A percentile compares a stretch with the other conserved stretches of the same genome.
Conservation (phyloP, 192 early-diverging fungal species). For the Dissophora globulifera region DNA sequence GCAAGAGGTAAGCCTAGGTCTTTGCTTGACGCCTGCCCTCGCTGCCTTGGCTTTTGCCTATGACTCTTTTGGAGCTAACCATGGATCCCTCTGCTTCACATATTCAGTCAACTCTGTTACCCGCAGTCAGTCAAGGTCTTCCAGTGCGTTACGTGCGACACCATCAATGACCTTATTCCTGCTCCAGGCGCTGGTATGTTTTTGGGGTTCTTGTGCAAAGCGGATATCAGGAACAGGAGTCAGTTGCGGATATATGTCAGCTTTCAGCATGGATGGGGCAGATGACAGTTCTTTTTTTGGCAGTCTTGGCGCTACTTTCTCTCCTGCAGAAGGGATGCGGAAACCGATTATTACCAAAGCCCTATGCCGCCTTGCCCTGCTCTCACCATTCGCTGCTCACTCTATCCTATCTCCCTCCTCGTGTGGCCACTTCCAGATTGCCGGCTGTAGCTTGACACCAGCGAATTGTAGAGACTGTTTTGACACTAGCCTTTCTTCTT, state of each 20-base stretch:
- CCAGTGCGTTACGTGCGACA: slow-evolving; percentile 92
- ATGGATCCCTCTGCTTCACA: background rate
- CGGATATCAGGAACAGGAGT: background rate
- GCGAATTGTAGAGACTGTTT: too few relatives aligned
- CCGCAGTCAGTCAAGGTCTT: slow-evolving; percentile 80
- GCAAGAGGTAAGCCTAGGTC: slow-evolving; percentile 57
- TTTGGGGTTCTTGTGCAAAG: slow-evolving; percentile 56
- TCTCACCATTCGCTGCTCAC: too few relatives aligned
- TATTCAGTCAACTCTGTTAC: slow-evolving; percentile 74
- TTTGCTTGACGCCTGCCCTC: background rate
- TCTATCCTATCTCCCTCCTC: too few relatives aligned
- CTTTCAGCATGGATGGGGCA: background rate
- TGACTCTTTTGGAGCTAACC: too few relatives aligned
- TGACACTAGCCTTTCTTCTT: background rate
- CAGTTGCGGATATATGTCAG: background rate
- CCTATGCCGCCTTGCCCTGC: too few relatives aligned
- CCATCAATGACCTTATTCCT: slow-evolving; percentile 77
- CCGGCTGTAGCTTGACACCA: too few relatives aligned
- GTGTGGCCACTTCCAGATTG: too few relatives aligned
- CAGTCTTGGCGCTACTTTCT: too few relatives aligned
- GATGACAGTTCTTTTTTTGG: slow-evolving; percentile 7
- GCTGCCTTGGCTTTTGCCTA: too few relatives aligned
- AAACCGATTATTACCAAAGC: too few relatives aligned
- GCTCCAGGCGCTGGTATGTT: slow-evolving; percentile 43
- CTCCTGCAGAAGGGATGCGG: too few relatives aligned